Evolutionary conservation across 108 stramenopile genomes (phyloP).

Genomic region (Skeletonema menzelii): DNA sequence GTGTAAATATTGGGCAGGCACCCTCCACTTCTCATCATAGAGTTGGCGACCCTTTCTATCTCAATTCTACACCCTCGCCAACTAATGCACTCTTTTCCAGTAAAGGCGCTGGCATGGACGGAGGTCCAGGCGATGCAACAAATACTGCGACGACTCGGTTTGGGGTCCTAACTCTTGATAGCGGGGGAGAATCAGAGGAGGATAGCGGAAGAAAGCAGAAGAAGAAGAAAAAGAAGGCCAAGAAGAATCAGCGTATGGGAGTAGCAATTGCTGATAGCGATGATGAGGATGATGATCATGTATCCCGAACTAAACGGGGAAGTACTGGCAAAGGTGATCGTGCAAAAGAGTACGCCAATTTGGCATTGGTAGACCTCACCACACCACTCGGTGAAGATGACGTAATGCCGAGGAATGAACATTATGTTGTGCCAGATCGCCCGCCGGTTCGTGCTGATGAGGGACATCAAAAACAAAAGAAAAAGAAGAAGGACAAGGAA

Average conservation of each 20-base stretch:
- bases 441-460: background rate
- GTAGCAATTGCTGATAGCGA: conserved; percentile 61
- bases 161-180: conserved; percentile 69
- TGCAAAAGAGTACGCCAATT: conserved; percentile 57
- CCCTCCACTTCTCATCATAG: conserved; percentile 20
- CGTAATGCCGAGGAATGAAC: conserved; percentile 75
- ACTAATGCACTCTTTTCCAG: conserved; percentile 10
- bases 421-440: conserved; percentile 65
- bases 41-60: conserved; percentile 75
- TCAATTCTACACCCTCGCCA: conserved; percentile 38
- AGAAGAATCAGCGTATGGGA: conserved; percentile 15
- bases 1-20: conserved; percentile 12
- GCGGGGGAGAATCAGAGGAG: conserved; percentile 63
- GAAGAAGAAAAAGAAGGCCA: conserved; percentile 77
- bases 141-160: conserved; percentile 40
- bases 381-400: conserved; percentile 83
- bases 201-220: conserved; percentile 38
- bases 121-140: conserved; percentile 9
- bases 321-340: conserved; percentile 8
- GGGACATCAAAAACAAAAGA: conserved; percentile 16
- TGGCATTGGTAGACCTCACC: conserved; percentile 86
- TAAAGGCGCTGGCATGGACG: conserved; percentile 10
- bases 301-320: conserved; percentile 23
- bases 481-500: conserved; percentile 62
- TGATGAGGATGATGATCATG: conserved; percentile 72